Base-by-base conservation (phyloP, 2,329 filamentous ascomycete species). In the Coniochaeta hoffmannii region DNA sequence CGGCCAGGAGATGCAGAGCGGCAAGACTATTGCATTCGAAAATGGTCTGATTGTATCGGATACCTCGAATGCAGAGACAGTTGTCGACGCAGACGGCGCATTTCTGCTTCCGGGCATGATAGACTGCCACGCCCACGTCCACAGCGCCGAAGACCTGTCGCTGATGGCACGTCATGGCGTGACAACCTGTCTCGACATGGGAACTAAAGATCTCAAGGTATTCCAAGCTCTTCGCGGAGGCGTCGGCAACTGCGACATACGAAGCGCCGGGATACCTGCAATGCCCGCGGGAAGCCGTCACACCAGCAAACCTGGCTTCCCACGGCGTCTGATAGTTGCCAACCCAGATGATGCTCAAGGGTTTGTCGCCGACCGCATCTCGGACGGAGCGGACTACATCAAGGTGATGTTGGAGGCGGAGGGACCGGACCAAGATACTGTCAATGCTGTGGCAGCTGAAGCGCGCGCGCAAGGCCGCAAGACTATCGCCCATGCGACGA, bases 321-420 rank as follows among this genome's bases (percentile, higher is more conserved):
- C 49, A 17, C 49, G 49, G 22, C 28, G 49, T 9, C 15, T 51
- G 28, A 34, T 51, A 11, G 49, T 51, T 8, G 14, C 8, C 9
- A 28, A 12, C 17, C 49, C 49, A 34, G 49, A 19, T 2, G 49
- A 51, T n/a, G 49, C 49, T 12, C 17, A 51, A n/a, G 49, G 28
- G 1, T 51, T 51, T 17, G 28, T 51, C 9, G 49, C 49, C 49
- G 49, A 51, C 49, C 49, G 49, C 6, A 51, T 51, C 28, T 17
- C 49, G n/a, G 49, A 51, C n/a, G 49, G 49, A 22, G 49, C 49
- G 24, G 49, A 51, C 30, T 51, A 51, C 15, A 51, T 51, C 28
- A 51, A 51, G 28, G 49, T 51, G 10, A 51, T 51, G 49, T 3
- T 51, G n/a, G 49, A 51, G 49, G 28, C 7, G 10, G 49, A 32